These are phyloP conservation scores for Paecilomyces variotii DNA, from an alignment of 2,329 filamentous ascomycete species.

Conservation along the genomic window DNA sequence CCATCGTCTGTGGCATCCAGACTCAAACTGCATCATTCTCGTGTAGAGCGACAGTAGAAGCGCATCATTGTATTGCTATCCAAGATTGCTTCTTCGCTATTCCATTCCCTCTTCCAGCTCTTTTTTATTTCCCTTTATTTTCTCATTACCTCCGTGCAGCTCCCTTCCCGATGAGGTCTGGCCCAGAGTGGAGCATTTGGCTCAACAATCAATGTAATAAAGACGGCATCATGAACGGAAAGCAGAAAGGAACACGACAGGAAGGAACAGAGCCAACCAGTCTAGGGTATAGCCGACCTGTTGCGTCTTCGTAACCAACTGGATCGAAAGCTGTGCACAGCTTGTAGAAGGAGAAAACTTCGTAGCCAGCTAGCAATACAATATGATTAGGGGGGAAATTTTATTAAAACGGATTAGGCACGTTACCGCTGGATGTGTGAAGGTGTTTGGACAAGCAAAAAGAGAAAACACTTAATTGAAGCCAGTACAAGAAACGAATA, in stretches of 20 bases:
- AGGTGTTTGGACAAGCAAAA: slow-evolving; percentile 17
- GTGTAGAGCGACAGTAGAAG: neutral
- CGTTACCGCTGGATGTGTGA: slow-evolving; percentile 16
- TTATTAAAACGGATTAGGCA: slow-evolving; percentile 12
- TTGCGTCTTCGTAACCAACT: slow-evolving; percentile 12
- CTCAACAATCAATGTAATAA: slow-evolving; percentile 11
- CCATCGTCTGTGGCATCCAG: neutral
- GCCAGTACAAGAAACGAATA: slow-evolving; percentile 21
- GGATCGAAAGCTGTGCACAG: slow-evolving; percentile 7
- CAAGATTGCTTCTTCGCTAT: slow-evolving; percentile 1
- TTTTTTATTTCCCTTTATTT: slow-evolving; percentile 3
- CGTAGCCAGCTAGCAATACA: slow-evolving; percentile 36
- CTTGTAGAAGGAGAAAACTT: slow-evolving; percentile 17
- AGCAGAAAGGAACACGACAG: slow-evolving; percentile 10
- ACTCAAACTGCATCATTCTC: neutral
- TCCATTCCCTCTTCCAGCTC: slow-evolving; percentile 1
- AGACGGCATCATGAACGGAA: slow-evolving; percentile 20
- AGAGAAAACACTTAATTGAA: slow-evolving; percentile 13
- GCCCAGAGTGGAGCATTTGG: slow-evolving; percentile 11
- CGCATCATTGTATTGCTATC: slow-evolving; percentile 4
- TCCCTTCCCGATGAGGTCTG: slow-evolving; percentile 7
- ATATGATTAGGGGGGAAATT: slow-evolving; percentile 18
- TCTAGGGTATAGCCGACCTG: slow-evolving; percentile 15
- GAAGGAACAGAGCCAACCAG: slow-evolving; percentile 16
- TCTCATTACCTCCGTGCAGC: slow-evolving; percentile 6